These are phyloP conservation scores for Dactylellina leptospora DNA, from an alignment of 2,329 filamentous ascomycete species.

Conservation along the genomic window DNA sequence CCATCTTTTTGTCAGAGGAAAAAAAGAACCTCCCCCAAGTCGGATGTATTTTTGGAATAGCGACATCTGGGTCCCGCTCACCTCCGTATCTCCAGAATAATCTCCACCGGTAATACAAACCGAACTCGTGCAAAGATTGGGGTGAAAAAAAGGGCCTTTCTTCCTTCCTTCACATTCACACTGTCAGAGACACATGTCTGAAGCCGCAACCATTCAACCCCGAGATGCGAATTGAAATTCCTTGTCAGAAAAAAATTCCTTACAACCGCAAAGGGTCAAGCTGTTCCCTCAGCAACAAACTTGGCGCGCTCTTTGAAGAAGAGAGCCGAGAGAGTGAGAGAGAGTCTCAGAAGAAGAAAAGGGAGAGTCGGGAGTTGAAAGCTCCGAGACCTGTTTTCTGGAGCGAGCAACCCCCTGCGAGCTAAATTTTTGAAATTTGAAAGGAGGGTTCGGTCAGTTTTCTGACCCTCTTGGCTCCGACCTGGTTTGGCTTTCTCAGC, in stretches of 20 bases:
- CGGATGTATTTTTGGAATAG: constrained; percentile 36
- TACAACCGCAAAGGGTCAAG: neutral
- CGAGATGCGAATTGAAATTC: neutral
- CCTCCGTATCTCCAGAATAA: constrained; percentile 15
- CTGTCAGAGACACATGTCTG: neutral
- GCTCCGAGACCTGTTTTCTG: constrained; percentile 40
- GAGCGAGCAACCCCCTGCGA: constrained; percentile 28
- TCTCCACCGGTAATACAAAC: neutral
- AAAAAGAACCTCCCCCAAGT: constrained; percentile 17
- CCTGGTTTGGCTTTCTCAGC: constrained; percentile 18
- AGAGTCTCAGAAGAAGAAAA: neutral
- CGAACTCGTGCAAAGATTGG: constrained; percentile 28
- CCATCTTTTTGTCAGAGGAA: neutral
- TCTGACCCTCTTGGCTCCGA: constrained; percentile 36
- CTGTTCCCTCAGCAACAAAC: constrained; percentile 45
- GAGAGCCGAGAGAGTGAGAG: no score
- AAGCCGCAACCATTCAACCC: neutral
- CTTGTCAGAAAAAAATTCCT: neutral
- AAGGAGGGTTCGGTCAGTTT: constrained; percentile 39
- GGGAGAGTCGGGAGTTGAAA: constrained; percentile 40
- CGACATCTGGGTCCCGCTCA: constrained; percentile 16
- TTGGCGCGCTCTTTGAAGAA: constrained; percentile 11
- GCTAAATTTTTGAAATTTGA: constrained; percentile 41
- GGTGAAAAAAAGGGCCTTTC: constrained; percentile 1
- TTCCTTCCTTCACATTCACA: neutral